Conservation (phyloP, 1,284 basidiomycete genomes). For the Takashimella koratensis region DNA sequence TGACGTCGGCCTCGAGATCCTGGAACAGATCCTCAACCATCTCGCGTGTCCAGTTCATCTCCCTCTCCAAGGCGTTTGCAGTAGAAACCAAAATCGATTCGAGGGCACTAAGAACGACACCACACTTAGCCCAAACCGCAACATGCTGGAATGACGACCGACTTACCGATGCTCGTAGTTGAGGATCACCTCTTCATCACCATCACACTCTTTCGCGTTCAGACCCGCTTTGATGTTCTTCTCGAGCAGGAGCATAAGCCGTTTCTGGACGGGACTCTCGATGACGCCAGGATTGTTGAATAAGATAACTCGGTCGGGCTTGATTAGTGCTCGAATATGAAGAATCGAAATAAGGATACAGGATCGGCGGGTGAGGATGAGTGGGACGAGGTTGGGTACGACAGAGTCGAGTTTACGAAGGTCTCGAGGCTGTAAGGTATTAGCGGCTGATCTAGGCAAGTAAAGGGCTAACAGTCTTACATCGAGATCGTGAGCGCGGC, state of each 20-base stretch:
- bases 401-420: conserved; percentile 93
- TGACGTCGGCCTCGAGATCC: conserved; percentile 88
- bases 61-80: conserved; percentile 82
- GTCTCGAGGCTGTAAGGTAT: conserved; percentile 71
- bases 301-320: conserved; percentile 84
- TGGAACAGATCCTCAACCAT: conserved; percentile 82
- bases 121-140: conserved; percentile 3
- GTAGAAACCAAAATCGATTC: conserved; percentile 87
- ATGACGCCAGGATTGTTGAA: conserved; percentile 86
- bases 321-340: conserved; percentile 90
- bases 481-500: conserved; percentile 80
- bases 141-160: background rate
- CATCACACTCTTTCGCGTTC: conserved; percentile 12
- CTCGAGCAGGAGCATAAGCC: conserved; percentile 84
- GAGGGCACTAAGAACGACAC: conserved; percentile 73
- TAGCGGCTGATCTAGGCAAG: background rate
- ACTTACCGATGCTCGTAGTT: conserved; percentile 86
- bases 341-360: conserved; percentile 91
- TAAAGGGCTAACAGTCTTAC: conserved; percentile 53
- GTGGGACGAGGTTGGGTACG: conserved; percentile 89
- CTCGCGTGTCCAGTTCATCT: conserved; percentile 81
- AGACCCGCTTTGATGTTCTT: conserved; percentile 52
- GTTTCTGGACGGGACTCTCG: conserved; percentile 77
- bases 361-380: conserved; percentile 82
- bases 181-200: conserved; percentile 42